Percentiles rank a stretch among this genome's conserved stretches.
These are phyloP conservation scores for Pulveroboletus sp. DNA, from an alignment of 768 basidiomycete genomes.

Conservation along the genomic window DNA sequence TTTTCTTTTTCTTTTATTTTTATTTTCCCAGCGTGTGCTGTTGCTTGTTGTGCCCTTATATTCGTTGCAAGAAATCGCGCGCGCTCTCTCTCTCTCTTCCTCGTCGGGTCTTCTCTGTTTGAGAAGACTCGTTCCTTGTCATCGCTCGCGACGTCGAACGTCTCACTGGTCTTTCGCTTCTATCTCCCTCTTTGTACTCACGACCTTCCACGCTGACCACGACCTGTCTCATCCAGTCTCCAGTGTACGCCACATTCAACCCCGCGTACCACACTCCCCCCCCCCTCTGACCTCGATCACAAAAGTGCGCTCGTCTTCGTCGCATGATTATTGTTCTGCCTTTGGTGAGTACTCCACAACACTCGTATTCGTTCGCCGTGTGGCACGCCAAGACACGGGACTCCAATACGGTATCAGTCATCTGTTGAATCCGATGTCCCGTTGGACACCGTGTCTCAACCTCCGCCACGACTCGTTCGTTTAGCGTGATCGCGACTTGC, in stretches of 20 bases:
- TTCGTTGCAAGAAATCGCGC: slow-evolving; percentile 20
- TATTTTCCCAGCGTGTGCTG: slow-evolving; percentile 16
- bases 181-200: slow-evolving; percentile 22
- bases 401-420: background rate
- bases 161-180: slow-evolving; percentile 16
- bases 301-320: slow-evolving; percentile 36
- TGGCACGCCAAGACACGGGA: slow-evolving; percentile 5
- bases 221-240: slow-evolving; percentile 30
- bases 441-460: slow-evolving; percentile 14
- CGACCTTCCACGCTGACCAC: slow-evolving; percentile 38
- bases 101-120: slow-evolving; percentile 23
- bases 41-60: slow-evolving; percentile 31
- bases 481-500: background rate
- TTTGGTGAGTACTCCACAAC: slow-evolving; percentile 31
- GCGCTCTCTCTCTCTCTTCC: slow-evolving; percentile 15
- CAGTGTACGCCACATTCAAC: slow-evolving; percentile 31
- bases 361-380: slow-evolving; percentile 3
- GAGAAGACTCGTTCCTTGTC: slow-evolving; percentile 23
- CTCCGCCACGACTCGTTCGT: slow-evolving; percentile 8
- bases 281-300: slow-evolving; percentile 30
- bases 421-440: background rate
- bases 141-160: slow-evolving; percentile 20
- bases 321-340: slow-evolving; percentile 38
- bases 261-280: slow-evolving; percentile 28
- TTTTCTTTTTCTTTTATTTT: slow-evolving; percentile 4